A percentile compares a stretch with the other conserved stretches of the same genome.
phyloP scores from a whole-genome alignment of 805 yeast genomes.

The Monosporozyma unispora region DNA sequence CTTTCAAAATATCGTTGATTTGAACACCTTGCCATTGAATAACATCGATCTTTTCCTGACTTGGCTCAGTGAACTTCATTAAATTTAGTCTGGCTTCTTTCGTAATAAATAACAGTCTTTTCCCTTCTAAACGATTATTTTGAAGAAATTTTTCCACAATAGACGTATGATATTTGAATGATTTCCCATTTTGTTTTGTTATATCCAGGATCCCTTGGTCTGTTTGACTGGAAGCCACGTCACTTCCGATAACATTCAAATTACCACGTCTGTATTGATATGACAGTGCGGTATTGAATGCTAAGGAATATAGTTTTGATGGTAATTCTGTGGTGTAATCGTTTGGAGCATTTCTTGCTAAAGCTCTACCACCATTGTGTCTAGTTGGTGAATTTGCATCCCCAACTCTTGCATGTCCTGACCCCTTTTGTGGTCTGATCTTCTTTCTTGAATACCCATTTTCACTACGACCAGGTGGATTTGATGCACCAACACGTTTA shows the following conservation, averaged over 20 bases:
- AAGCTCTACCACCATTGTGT: slow-evolving; percentile 81
- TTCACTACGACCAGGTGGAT: slow-evolving; percentile 79
- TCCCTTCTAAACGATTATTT: slow-evolving; percentile 39
- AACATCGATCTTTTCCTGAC: slow-evolving; percentile 50
- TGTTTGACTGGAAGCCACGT: slow-evolving; percentile 18
- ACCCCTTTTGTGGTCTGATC: slow-evolving; percentile 81
- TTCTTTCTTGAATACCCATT: slow-evolving; percentile 79
- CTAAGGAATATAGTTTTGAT: slow-evolving; percentile 58
- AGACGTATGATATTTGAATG: neutral
- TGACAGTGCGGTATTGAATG: slow-evolving; percentile 75
- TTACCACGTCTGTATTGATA: slow-evolving; percentile 70
- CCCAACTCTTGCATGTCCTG: slow-evolving; percentile 93
- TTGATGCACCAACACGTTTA: slow-evolving; percentile 80
- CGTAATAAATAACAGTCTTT: slow-evolving; percentile 58
- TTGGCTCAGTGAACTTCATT: slow-evolving; percentile 45
- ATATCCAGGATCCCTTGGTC: slow-evolving; percentile 21
- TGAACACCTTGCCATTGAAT: slow-evolving; percentile 69
- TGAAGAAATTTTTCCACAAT: slow-evolving; percentile 39
- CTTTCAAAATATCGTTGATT: slow-evolving; percentile 75
- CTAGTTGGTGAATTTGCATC: slow-evolving; percentile 92
- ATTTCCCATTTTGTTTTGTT: slow-evolving; percentile 2
- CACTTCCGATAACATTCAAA: slow-evolving; percentile 65
- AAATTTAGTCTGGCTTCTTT: slow-evolving; percentile 52
- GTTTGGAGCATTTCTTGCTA: slow-evolving; percentile 83
- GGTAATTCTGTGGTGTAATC: slow-evolving; percentile 79